These are phyloP conservation scores for Syzygium aqueum DNA, from an alignment of 345 rosid species.

Conservation along the genomic window DNA sequence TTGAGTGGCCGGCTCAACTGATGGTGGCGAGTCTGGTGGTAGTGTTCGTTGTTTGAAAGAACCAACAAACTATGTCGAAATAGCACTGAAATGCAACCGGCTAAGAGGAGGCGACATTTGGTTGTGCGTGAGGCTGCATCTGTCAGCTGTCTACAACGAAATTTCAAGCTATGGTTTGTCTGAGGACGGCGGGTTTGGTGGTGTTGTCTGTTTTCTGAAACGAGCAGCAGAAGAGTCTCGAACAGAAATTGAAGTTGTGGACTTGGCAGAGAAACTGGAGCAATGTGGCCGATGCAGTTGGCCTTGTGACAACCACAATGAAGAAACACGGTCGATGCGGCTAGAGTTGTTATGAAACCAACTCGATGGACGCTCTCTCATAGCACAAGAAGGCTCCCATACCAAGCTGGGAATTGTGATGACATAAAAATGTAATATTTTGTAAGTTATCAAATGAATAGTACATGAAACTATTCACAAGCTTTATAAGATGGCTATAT, in stretches of 20 bases:
- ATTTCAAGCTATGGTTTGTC: not conserved
- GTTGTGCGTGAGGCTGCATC: too few relatives aligned
- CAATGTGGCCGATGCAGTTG: not conserved
- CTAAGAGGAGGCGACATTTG: too few relatives aligned
- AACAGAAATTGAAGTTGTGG: not conserved
- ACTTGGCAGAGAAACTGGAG: not conserved
- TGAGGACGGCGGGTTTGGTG: not conserved
- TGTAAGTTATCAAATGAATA: too few relatives aligned
- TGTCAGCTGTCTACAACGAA: too few relatives aligned
- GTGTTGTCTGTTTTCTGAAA: not conserved
- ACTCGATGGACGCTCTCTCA: not conserved
- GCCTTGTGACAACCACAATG: not conserved
- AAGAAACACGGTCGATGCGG: not conserved
- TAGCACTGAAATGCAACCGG: not conserved
- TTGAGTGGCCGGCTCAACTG: not conserved
- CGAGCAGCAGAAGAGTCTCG: not conserved
- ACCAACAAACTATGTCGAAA: not conserved
- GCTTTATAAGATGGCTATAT: not conserved
- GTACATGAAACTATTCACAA: not conserved
- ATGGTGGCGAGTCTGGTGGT: not conserved
- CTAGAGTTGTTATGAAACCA: not conserved
- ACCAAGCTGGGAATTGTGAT: not conserved
- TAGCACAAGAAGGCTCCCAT: not conserved
- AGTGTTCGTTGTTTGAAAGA: not conserved
- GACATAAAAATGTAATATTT: not conserved